Evolutionary conservation across 306 rosid species (phyloP), one percentile per base, ranked within the genome.

Genomic region (Sicyos baderoa): DNA sequence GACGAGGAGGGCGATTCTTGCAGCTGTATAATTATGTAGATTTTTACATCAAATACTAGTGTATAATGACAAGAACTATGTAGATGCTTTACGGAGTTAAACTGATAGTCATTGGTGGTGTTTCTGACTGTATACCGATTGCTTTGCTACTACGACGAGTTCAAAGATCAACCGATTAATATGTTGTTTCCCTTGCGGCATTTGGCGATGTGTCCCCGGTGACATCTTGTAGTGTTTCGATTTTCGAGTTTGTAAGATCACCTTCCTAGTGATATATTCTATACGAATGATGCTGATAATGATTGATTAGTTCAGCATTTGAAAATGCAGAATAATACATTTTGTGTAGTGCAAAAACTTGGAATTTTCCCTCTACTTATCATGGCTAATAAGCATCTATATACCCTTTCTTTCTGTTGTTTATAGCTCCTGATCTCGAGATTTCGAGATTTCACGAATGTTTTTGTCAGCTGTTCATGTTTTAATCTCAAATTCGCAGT

Each of bases 1-100:
- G 76, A 73, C 27, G 76, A 73, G 59, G 70, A 73, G 47, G 16
- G 21, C 5, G 76, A 73, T 32, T 48, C 76, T n/a, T 73, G 76
- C 71, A 58, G 67, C 57, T 73, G 76, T 73, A 73, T 40, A 32
- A 61, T 73, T 6, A 59, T 73, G 76, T 73, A 73, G 76, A 73
- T 44, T 52, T n/a, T 70, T 18, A 67, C 22, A 67, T 35, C 61
- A 70, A 35, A 52, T 53, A 61, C 18, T 66, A 52, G 52, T 29
- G 61, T 53, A 53, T 70, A 52, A 70, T 53, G 57, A 53, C 73
- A 18, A 53, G 61, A 35, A 70, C 44, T 17, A 52, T 52, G 29
- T 27, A 29, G 15, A 16, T 52, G 6, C 35, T 69, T 69, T 53
- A 69, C 7, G 14, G n/a, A n/a, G 40, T 15, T 48, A 48, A 67